phyloP scores from a whole-genome alignment of 2,329 filamentous ascomycete genomes.

The Sporothrix phasma region DNA sequence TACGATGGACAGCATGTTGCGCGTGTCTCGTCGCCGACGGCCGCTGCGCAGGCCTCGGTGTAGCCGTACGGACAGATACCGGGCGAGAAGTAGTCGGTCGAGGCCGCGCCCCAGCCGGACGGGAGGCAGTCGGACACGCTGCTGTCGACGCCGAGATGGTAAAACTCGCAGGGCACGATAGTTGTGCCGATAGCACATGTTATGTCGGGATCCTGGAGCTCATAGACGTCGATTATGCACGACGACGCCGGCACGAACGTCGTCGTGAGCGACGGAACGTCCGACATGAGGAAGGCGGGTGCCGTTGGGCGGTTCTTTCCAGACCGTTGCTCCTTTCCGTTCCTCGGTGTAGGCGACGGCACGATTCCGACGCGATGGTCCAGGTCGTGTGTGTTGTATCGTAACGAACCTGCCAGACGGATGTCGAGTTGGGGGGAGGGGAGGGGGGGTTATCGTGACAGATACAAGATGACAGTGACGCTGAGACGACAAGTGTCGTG shows the following conservation, averaged over 20 bases:
- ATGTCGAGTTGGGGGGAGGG: too few species aligned
- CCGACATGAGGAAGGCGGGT: not conserved
- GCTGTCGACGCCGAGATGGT: constrained; percentile 7
- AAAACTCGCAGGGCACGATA: not conserved
- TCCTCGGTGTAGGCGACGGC: too few species aligned
- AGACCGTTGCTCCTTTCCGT: too few species aligned
- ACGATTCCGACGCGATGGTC: too few species aligned
- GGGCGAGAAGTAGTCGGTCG: constrained; percentile 9
- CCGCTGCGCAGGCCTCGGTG: not conserved
- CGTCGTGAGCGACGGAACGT: constrained; percentile 8
- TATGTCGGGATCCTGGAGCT: not conserved
- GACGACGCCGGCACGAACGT: constrained; percentile 10
- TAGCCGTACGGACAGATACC: constrained; percentile 15
- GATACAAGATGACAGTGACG: too few species aligned
- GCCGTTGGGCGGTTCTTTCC: too few species aligned
- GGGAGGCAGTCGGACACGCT: constrained; percentile 9
- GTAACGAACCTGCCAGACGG: too few species aligned
- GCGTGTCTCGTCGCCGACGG: not conserved
- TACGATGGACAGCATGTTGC: constrained; percentile 15
- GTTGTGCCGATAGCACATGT: not conserved
- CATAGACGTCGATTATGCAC: constrained; percentile 10
- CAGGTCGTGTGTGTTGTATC: too few species aligned
- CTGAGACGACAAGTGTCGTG: too few species aligned
- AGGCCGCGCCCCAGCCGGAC: not conserved
- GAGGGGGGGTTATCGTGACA: too few species aligned